A percentile compares a stretch with the other conserved stretches of the same genome.
phyloP scores from a whole-genome alignment of 1,139 yeast genomes.

The Protomyces lactucae-debilis region DNA sequence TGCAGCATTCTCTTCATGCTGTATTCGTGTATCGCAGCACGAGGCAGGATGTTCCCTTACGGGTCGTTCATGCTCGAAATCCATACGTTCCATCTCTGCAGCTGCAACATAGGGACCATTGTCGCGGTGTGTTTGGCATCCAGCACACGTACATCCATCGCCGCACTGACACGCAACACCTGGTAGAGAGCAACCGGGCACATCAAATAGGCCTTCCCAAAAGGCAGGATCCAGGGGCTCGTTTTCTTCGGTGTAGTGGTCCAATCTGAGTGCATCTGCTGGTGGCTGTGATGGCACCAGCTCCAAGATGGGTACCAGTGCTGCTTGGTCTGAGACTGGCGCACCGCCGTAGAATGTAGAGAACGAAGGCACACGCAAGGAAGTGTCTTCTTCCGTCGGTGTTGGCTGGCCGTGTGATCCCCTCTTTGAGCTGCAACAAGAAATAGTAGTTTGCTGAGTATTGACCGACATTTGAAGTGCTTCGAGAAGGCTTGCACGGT shows the following conservation, averaged over 20 bases:
- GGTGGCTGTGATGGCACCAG: background rate
- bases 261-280: background rate
- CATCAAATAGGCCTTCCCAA: slow-evolving; percentile 13
- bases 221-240: slow-evolving; percentile 10
- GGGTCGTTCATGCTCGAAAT: slow-evolving; percentile 1
- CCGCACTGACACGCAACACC: slow-evolving; percentile 23
- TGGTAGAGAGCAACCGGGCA: slow-evolving; percentile 19
- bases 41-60: slow-evolving; percentile 9
- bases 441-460: background rate
- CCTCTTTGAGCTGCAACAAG: background rate
- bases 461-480: background rate
- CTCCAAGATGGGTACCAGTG: background rate
- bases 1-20: background rate
- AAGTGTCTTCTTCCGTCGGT: background rate
- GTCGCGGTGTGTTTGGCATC: slow-evolving; percentile 19
- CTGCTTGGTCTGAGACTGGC: background rate
- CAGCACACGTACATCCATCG: slow-evolving; percentile 20
- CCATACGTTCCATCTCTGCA: slow-evolving; percentile 20
- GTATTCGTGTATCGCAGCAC: slow-evolving; percentile 22
- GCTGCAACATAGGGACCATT: slow-evolving; percentile 3
- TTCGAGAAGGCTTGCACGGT: background rate
- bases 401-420: background rate
- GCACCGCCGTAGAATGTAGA: slow-evolving; percentile 5
- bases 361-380: slow-evolving; percentile 5
- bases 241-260: slow-evolving; percentile 6